Evolutionary conservation across 176 grass and related monocot species (phyloP), one percentile per base, ranked within the genome.

Genomic region (Eleusine indica): DNA sequence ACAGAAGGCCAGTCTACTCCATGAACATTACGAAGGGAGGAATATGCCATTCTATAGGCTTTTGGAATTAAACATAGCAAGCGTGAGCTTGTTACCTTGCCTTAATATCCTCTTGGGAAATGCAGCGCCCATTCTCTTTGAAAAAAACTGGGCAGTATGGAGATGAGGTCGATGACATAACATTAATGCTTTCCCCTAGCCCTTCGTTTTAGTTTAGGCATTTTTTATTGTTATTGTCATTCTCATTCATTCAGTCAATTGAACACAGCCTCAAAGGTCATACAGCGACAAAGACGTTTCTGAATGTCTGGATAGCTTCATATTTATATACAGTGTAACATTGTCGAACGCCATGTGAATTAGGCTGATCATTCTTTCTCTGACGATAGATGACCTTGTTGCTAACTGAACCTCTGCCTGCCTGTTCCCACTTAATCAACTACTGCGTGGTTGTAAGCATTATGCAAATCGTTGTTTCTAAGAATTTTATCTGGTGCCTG

Each of bases 31-130:
- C 40, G 12, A 89, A 75, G 68, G 76, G 80, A 73, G 88, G 84
- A 21, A 91, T 84, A 39, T 62, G 75, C 61, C 47, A 83, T 89
- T 87, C 80, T 84, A 75, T 54, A 70, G 40, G 61, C 60, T 22
- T 89, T 67, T 84, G 90, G 90, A 56, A 92, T 87, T 87, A 71
- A 90, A 62, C 82, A 88, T 68, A 74, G 85, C 46, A 90, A 81
- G 13, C 77, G 9, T 47, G 80, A 78, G 79, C 82, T 85, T 87
- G 62, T 75, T 87, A 68, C 44, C 62, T 39, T 62, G 42, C 56
- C 74, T 83, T 84, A 19, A 64, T 71, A 51, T 58, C 43, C 88
- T 83, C 52, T 82, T 32, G 70, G 51, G 30, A 77, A 75, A 80
- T 87, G 78, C 71, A 47, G 21, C 82, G 85, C 71, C 9, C 58